These are phyloP conservation scores for Hymenoscyphus linearis DNA, from an alignment of 2,329 filamentous ascomycete species.

Conservation along the genomic window DNA sequence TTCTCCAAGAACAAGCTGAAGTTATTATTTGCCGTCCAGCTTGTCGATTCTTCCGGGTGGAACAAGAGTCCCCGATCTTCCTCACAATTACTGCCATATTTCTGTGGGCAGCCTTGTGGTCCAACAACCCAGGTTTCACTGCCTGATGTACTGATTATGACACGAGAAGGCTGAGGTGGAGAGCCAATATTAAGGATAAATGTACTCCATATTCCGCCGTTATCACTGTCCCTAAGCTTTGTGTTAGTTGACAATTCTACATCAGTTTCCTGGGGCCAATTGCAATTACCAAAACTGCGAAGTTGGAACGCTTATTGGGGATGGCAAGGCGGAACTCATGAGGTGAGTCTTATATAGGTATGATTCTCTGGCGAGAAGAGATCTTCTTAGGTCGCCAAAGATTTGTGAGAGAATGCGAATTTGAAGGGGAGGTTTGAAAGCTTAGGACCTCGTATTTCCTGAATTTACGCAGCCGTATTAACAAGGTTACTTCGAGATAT, in stretches of 20 bases:
- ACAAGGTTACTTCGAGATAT: too few species aligned
- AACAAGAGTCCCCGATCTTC: neutral
- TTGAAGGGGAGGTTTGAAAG: too few species aligned
- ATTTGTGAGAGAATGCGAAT: too few species aligned
- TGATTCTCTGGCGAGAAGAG: too few species aligned
- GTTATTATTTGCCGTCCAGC: neutral
- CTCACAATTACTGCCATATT: conserved; percentile 43
- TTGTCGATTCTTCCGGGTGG: neutral
- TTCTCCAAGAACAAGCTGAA: conserved; percentile 1
- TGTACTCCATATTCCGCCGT: conserved; percentile 66
- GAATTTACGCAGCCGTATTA: too few species aligned
- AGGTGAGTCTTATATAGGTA: neutral
- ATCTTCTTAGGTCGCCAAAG: too few species aligned
- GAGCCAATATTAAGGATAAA: conserved; percentile 53
- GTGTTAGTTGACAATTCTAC: neutral
- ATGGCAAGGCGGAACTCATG: neutral
- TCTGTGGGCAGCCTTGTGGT: conserved; percentile 43
- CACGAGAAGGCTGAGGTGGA: conserved; percentile 45
- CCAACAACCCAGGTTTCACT: conserved; percentile 65
- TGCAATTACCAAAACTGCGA: neutral
- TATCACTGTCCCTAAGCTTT: conserved; percentile 37
- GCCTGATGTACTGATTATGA: conserved; percentile 57
- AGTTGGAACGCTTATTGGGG: neutral
- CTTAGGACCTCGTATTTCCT: too few species aligned
- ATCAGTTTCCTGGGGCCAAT: neutral